phyloP scores from a whole-genome alignment of 108 stramenopile species.

The Chaetoceros muelleri region DNA sequence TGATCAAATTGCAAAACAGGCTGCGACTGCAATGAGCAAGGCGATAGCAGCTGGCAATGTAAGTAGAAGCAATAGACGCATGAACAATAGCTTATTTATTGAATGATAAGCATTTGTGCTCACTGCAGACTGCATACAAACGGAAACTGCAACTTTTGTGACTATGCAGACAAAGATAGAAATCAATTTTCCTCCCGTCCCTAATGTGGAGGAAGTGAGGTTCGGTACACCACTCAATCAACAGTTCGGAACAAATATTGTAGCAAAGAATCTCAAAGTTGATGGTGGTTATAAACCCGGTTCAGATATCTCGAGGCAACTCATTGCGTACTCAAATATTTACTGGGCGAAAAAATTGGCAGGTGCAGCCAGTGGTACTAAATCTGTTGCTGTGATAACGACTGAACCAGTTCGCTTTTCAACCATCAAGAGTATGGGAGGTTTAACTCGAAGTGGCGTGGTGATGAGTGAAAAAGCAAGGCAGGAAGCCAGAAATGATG shows the following conservation, averaged over 20 bases:
- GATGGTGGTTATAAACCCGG: slow-evolving; percentile 82
- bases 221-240: slow-evolving; percentile 83
- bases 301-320: slow-evolving; percentile 61
- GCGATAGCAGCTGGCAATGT: slow-evolving; percentile 55
- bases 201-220: slow-evolving; percentile 73
- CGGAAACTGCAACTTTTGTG: background rate
- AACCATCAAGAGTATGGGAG: slow-evolving; percentile 40
- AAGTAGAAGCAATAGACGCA: background rate
- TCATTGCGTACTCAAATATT: slow-evolving; percentile 76
- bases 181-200: slow-evolving; percentile 71
- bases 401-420: slow-evolving; percentile 64
- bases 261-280: slow-evolving; percentile 65
- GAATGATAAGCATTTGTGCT: background rate
- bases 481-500: slow-evolving; percentile 36
- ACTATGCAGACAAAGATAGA: slow-evolving; percentile 41
- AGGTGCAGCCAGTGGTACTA: slow-evolving; percentile 37
- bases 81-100: background rate
- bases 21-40: slow-evolving; percentile 39
- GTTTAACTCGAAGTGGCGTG: slow-evolving; percentile 31
- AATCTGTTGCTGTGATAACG: slow-evolving; percentile 52
- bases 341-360: slow-evolving; percentile 84
- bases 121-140: no score
- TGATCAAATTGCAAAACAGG: slow-evolving; percentile 68
- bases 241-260: slow-evolving; percentile 56
- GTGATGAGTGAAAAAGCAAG: slow-evolving; percentile 14